phyloP scores from a whole-genome alignment of 768 basidiomycete species.

The Ramaria rubella region DNA sequence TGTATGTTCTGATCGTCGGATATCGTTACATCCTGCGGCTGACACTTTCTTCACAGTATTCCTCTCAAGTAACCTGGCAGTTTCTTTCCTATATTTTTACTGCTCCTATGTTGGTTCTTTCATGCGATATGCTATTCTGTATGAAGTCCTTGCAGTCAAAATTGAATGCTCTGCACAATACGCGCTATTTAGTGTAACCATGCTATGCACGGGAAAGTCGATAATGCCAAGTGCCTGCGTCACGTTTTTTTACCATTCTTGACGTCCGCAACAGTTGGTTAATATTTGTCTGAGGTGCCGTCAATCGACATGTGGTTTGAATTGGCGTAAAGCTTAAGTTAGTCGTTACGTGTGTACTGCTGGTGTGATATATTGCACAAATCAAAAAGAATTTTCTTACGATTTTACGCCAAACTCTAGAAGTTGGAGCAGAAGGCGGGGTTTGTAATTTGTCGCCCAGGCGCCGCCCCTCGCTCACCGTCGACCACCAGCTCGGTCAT shows the following conservation, averaged over 20 bases:
- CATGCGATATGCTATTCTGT: constrained; percentile 6
- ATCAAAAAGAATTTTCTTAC: not conserved
- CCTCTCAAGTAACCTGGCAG: constrained; percentile 78
- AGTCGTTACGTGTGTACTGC: too few relatives aligned
- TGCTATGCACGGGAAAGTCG: too few relatives aligned
- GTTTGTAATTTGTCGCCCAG: not conserved
- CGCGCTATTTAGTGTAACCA: too few relatives aligned
- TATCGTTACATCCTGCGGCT: not conserved
- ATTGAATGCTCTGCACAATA: not conserved
- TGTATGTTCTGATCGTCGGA: not conserved
- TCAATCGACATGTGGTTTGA: not conserved
- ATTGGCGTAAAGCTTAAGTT: not conserved
- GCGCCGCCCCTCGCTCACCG: not conserved
- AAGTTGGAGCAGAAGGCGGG: constrained; percentile 5
- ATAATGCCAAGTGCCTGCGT: too few relatives aligned
- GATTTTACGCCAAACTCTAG: not conserved
- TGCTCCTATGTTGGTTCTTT: constrained; percentile 5
- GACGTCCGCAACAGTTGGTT: too few relatives aligned
- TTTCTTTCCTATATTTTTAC: not conserved
- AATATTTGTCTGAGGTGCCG: too few relatives aligned
- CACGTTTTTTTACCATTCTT: too few relatives aligned
- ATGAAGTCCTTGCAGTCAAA: constrained; percentile 4
- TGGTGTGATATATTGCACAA: too few relatives aligned
- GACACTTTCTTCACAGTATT: constrained; percentile 45
- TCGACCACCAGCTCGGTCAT: not conserved